Evolutionary conservation across 75 land plant genomes (phyloP), one percentile per base, ranked within the genome.

Genomic region (Sequoia sempervirens): DNA sequence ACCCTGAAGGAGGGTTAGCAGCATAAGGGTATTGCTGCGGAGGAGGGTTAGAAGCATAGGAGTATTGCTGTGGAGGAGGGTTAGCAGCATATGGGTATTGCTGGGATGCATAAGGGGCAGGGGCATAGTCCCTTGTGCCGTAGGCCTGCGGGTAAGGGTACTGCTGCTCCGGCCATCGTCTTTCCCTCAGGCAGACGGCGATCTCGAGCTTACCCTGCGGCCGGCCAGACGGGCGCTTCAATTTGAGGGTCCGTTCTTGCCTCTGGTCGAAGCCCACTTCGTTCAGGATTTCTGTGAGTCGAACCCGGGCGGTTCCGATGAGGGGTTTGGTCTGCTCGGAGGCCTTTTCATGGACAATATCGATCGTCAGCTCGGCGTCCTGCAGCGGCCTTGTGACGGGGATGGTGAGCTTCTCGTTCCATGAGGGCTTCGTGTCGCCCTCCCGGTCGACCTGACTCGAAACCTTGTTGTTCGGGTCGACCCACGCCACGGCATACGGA

Each of bases 401-500:
- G 70, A 89, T 50, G 82, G 69, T 14, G 86, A 92, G 86, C 46
- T 70, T 90, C 86, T 92, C 88, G 87, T 90, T 82, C 93, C 93
- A 92, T 74, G 88, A 90, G 47, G 94, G 94, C 3, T 82, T 76
- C 50, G 87, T 89, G 34, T 87, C 86, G 68, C 94, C 94, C 84
- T 85, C 58, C 45, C 69, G 82, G 85, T 91, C 93, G 74, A 90
- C 83, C 43, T 85, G 85, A 82, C 92, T 93, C 81, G 92, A 74
- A 81, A 88, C 81, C 54, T 92, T 91, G 83, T 80, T 80, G 34
- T 88, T 89, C n/a, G 93, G 92, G 83, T 93, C 91, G 86, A 95
- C 54, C 92, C 90, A 91, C 84, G 86, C 88, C 85, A 92, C 88
- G 56, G 75, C 93, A 87, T 95, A 95, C 79, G 95, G 88, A 50